phyloP scores from a whole-genome alignment of 2,329 filamentous ascomycete species.

The Colletotrichum brevisporum region DNA sequence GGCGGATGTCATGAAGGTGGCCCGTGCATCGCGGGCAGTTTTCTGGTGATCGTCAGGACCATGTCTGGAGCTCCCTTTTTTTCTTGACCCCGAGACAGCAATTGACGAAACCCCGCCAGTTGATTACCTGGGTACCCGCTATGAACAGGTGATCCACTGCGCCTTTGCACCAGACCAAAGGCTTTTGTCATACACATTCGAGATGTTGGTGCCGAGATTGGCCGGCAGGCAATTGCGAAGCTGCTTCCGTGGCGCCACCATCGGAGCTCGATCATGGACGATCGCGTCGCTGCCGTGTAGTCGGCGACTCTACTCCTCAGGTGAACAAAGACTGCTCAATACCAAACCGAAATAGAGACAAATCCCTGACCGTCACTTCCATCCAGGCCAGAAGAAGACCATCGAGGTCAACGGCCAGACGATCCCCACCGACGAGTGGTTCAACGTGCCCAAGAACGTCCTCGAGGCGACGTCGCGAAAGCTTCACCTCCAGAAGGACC shows the following conservation, averaged over 20 bases:
- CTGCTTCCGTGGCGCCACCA: constrained; percentile 32
- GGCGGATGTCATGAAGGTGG: constrained; percentile 5
- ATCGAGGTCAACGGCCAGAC: constrained; percentile 73
- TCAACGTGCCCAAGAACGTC: constrained; percentile 85
- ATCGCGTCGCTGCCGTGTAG: constrained; percentile 19
- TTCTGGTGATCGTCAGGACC: constrained; percentile 16
- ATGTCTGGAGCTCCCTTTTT: constrained; percentile 5
- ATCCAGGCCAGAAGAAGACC: constrained; percentile 40
- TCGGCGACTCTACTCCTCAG: constrained; percentile 43
- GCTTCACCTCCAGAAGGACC: constrained; percentile 91
- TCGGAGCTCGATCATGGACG: constrained; percentile 17
- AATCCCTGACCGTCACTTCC: background rate
- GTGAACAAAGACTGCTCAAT: constrained; percentile 40
- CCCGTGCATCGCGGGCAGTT: constrained; percentile 20
- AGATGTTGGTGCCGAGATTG: constrained; percentile 35
- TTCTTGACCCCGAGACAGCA: background rate
- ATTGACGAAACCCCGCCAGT: constrained; percentile 4
- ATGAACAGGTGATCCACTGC: constrained; percentile 15
- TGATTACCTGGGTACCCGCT: constrained; percentile 15
- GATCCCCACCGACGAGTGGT: constrained; percentile 84
- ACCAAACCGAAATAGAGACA: background rate
- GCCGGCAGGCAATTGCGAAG: constrained; percentile 37
- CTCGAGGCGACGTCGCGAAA: constrained; percentile 79
- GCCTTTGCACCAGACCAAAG: constrained; percentile 26
- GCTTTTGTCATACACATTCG: background rate